Evolutionary conservation across 768 basidiomycete species (phyloP), one percentile per base, ranked within the genome.

Genomic region (Rhodotorula kratochvilovae): DNA sequence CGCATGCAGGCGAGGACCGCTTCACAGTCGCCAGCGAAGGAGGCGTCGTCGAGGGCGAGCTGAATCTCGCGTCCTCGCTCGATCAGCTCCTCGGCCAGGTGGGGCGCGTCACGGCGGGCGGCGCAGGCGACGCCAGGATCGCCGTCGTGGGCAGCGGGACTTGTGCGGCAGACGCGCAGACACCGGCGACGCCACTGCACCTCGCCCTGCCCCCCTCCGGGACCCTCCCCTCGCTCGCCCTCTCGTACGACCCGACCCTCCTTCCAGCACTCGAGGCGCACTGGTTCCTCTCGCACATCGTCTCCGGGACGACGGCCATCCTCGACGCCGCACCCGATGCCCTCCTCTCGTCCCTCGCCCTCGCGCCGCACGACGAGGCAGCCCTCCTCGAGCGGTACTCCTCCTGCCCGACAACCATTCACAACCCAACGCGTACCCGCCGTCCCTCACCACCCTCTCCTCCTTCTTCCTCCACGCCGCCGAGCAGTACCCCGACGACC

Each of bases 381-480:
- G 13, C 48, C 2, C 23, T 27, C 2, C 63, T 71, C 29, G 23
- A 45, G 19, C 39, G 25, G 1, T 63, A 63, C 36, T 42, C 64
- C 15, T 39, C 57, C 21, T 61, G 69, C 17, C 63, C 73, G 1
- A 19, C 25, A 2, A 59, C 58, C 4, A 59, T 59, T 42, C 58
- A 59, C 42, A 42, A 59, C 11, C 58, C 59, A 8, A 42, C 5
- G 67, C 62, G 15, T 74, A 74, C 46, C 73, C 73, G 1, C 15
- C 48, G 0, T 13, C 33, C 10, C 45, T 51, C 42, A 57, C 17
- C 1, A 63, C 63, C 31, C 64, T 75, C 25, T 43, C 67, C 2
- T 45, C 64, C 31, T 71, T 75, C 73, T 68, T 71, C 51, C 63
- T 71, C 21, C 59, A 71, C 31, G 63, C 73, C 6, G 67, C 73